These are phyloP conservation scores for Aspergillus ustus DNA, from an alignment of 2,329 filamentous ascomycete genomes.

Conservation along the genomic window DNA sequence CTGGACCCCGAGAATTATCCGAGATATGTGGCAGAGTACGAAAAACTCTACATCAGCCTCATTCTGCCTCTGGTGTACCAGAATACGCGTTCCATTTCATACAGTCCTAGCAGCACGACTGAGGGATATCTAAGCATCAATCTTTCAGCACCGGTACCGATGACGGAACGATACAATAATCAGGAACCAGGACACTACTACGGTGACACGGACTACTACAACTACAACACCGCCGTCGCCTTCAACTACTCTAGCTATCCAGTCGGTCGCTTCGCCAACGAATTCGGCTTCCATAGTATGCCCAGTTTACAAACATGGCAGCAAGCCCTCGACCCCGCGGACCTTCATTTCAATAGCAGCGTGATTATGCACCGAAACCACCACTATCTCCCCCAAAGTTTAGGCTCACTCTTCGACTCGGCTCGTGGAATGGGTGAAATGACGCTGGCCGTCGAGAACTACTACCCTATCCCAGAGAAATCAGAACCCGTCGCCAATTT, in stretches of 20 bases:
- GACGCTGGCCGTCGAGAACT: constrained; percentile 59
- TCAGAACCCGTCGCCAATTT: constrained; percentile 61
- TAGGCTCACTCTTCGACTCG: constrained; percentile 46
- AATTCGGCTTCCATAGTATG: constrained; percentile 69
- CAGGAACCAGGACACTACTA: constrained; percentile 58
- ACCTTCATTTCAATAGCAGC: constrained; percentile 63
- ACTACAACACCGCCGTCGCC: constrained; percentile 58
- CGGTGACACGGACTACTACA: constrained; percentile 65
- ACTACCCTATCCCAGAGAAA: constrained; percentile 63
- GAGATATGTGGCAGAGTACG: constrained; percentile 57
- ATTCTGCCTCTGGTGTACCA: constrained; percentile 62
- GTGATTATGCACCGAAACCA: constrained; percentile 62
- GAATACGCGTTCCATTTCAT: constrained; percentile 64
- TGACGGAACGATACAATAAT: constrained; percentile 63
- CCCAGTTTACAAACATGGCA: constrained; percentile 63
- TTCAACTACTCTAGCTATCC: constrained; percentile 63
- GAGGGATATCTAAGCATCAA: constrained; percentile 63
- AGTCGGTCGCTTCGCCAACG: constrained; percentile 64
- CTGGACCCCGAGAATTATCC: constrained; percentile 51
- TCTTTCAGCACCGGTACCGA: constrained; percentile 57
- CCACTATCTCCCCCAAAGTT: constrained; percentile 59
- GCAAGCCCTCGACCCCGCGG: constrained; percentile 55
- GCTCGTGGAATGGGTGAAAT: constrained; percentile 56
- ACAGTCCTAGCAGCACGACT: constrained; percentile 63
- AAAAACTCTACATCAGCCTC: constrained; percentile 61